A percentile compares a stretch with the other conserved stretches of the same genome.
phyloP scores from a whole-genome alignment of 2,329 filamentous ascomycete genomes.

The Alternaria angustiovoidea region DNA sequence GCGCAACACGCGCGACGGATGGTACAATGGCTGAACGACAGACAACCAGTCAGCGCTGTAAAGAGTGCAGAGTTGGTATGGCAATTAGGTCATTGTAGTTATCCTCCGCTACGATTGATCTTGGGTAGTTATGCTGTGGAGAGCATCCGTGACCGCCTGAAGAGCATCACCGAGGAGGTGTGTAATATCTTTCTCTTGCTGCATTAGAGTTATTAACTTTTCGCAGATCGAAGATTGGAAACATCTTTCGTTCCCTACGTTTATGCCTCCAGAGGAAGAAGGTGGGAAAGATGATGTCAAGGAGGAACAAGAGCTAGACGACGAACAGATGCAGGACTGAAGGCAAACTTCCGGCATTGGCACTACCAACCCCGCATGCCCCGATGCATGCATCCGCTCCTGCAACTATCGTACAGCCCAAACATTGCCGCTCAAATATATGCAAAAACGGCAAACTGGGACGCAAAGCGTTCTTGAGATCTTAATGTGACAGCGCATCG shows the following conservation, averaged over 20 bases:
- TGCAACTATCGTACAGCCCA: background rate
- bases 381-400: background rate
- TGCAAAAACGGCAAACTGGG: background rate
- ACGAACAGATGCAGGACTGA: constrained; percentile 36
- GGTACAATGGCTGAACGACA: constrained; percentile 92
- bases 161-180: constrained; percentile 92
- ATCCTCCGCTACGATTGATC: constrained; percentile 85
- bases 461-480: background rate
- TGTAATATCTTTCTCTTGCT: constrained; percentile 7
- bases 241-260: constrained; percentile 33
- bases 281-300: constrained; percentile 23
- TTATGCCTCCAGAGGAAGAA: constrained; percentile 31
- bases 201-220: background rate
- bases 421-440: background rate
- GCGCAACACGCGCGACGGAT: constrained; percentile 89
- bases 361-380: background rate
- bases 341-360: background rate
- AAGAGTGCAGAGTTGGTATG: constrained; percentile 94
- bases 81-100: constrained; percentile 93
- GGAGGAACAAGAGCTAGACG: constrained; percentile 34
- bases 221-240: constrained; percentile 40
- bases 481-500: background rate
- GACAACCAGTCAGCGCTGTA: constrained; percentile 89
- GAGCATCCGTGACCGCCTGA: constrained; percentile 87
- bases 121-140: constrained; percentile 94